phyloP scores from a whole-genome alignment of 306 rosid genomes.

The Abrus pulchellus region DNA sequence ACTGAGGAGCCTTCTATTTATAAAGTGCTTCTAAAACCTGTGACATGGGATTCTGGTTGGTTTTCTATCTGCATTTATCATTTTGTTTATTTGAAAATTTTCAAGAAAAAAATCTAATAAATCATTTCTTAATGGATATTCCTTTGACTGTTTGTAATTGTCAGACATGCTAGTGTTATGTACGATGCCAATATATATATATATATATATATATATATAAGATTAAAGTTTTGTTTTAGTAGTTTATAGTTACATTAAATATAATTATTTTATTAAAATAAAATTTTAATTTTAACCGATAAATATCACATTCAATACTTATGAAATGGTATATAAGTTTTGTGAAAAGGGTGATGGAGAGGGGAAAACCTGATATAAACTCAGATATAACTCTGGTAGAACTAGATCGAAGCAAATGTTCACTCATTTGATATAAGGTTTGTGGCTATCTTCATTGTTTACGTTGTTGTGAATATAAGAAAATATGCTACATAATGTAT shows the following conservation, averaged over 20 bases:
- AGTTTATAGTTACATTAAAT: too few relatives aligned
- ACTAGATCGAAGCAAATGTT: neutral
- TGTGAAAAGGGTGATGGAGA: neutral
- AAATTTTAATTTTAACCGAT: too few relatives aligned
- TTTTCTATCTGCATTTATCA: neutral
- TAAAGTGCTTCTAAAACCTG: neutral
- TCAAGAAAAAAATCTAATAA: neutral
- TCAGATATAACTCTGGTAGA: too few relatives aligned
- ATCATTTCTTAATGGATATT: neutral
- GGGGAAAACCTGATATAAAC: neutral
- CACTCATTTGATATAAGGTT: neutral
- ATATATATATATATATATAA: too few relatives aligned
- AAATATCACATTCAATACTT: too few relatives aligned
- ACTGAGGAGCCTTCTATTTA: neutral
- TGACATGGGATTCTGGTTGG: neutral
- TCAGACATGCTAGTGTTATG: neutral
- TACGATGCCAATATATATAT: too few relatives aligned
- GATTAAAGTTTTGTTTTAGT: too few relatives aligned
- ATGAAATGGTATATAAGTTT: too few relatives aligned
- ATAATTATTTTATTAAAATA: too few relatives aligned
- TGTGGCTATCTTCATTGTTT: too few relatives aligned
- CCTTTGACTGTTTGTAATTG: neutral
- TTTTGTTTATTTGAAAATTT: neutral
- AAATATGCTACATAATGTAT: too few relatives aligned
- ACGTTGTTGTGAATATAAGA: too few relatives aligned